Percentiles rank a stretch among this genome's conserved stretches.
These are phyloP conservation scores for Epicoccum nigrum DNA, from an alignment of 2,329 filamentous ascomycete species.

Conservation along the genomic window DNA sequence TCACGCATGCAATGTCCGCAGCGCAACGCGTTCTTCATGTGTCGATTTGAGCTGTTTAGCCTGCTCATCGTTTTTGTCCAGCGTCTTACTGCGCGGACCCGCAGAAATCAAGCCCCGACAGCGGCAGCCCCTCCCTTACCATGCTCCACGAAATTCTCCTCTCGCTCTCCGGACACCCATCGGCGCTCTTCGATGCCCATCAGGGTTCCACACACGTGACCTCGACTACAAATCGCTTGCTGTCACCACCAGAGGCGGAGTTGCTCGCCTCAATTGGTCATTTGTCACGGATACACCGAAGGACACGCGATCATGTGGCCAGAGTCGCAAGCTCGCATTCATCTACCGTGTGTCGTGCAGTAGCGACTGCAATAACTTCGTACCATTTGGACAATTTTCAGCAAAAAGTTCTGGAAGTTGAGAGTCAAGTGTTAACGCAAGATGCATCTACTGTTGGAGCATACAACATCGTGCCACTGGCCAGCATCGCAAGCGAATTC, in stretches of 20 bases:
- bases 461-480: conserved; percentile 91
- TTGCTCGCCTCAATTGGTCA: conserved; percentile 78
- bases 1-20: conserved; percentile 19
- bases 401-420: conserved; percentile 81
- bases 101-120: conserved; percentile 17
- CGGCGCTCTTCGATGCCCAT: conserved; percentile 74
- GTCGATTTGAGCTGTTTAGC: conserved; percentile 47
- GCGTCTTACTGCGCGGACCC: conserved; percentile 23
- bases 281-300: conserved; percentile 78
- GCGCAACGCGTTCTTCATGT: conserved; percentile 38
- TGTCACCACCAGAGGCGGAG: conserved; percentile 80
- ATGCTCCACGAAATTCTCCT: conserved; percentile 99
- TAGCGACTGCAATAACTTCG: conserved; percentile 77
- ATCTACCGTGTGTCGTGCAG: conserved; percentile 85
- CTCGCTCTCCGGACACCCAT: conserved; percentile 91
- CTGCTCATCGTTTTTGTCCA: conserved; percentile 39
- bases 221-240: conserved; percentile 51
- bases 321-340: conserved; percentile 72
- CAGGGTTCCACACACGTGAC: conserved; percentile 49
- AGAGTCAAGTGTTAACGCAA: conserved; percentile 74
- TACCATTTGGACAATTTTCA: conserved; percentile 82
- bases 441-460: conserved; percentile 84
- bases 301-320: conserved; percentile 70
- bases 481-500: conserved; percentile 82
- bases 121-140: conserved; percentile 26